A percentile compares a stretch with the other conserved stretches of the same genome.
Evolutionary conservation across 164 flowering plant genomes (phyloP).

Genomic region (Vitis labrusca): DNA sequence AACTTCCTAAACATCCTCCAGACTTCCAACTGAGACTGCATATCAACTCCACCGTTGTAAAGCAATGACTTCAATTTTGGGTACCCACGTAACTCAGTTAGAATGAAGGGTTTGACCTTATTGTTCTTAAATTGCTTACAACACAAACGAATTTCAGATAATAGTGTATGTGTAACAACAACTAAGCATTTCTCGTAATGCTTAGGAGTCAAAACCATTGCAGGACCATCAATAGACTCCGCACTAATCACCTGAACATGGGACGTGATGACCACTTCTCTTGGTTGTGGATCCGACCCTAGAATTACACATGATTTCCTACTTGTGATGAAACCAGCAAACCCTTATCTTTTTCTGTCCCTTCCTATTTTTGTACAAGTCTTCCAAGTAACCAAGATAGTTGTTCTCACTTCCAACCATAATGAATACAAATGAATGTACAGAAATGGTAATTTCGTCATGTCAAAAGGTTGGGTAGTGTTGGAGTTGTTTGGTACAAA

Average conservation of each 20-base stretch:
- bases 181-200: constrained; percentile 63
- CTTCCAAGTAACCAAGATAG: constrained; percentile 76
- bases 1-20: too few species aligned
- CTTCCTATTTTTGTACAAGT: constrained; percentile 80
- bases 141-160: constrained; percentile 48
- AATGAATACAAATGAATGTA: constrained; percentile 71
- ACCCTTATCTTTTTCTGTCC: constrained; percentile 58
- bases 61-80: too few species aligned
- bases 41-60: too few species aligned
- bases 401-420: constrained; percentile 68
- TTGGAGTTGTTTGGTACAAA: constrained; percentile 16
- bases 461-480: constrained; percentile 32
- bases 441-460: constrained; percentile 18
- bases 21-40: too few species aligned
- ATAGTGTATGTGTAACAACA: constrained; percentile 29
- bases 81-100: too few species aligned
- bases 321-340: constrained; percentile 25
- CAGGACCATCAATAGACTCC: constrained; percentile 75
- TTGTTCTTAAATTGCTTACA: constrained; percentile 52
- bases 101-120: too few species aligned
- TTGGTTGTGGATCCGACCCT: constrained; percentile 48
- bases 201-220: constrained; percentile 67
- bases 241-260: constrained; percentile 79
- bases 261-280: constrained; percentile 78
- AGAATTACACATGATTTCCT: constrained; percentile 51